Conservation (phyloP, 768 basidiomycete genomes). For the Leucosporidium scottii region DNA sequence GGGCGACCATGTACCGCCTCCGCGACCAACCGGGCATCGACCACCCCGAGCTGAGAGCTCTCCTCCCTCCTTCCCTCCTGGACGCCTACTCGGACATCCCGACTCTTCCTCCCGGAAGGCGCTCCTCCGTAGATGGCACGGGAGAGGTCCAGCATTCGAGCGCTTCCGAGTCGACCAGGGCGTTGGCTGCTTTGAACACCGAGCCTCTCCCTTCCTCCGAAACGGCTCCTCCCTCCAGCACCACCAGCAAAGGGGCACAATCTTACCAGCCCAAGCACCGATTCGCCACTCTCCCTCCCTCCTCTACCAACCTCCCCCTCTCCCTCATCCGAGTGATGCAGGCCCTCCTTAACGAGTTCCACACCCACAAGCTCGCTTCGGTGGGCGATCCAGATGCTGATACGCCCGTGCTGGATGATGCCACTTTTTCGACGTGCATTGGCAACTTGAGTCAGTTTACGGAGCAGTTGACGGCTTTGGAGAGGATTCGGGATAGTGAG, state of each 20-base stretch:
- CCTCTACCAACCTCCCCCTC: slow-evolving; percentile 22
- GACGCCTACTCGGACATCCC: slow-evolving; percentile 2
- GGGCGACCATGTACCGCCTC: slow-evolving; percentile 28
- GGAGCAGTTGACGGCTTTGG: slow-evolving; percentile 27
- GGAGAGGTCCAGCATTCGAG: not conserved
- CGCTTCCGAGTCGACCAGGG: slow-evolving; percentile 17
- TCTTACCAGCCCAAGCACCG: too few relatives aligned
- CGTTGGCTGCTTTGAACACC: slow-evolving; percentile 17
- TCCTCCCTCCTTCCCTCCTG: slow-evolving; percentile 21
- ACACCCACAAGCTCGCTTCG: slow-evolving; percentile 9
- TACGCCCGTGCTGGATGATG: slow-evolving; percentile 14
- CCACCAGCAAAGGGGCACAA: slow-evolving; percentile 10
- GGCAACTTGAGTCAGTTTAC: slow-evolving; percentile 15
- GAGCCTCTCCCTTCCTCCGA: too few relatives aligned
- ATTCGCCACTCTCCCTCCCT: too few relatives aligned
- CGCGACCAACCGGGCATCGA: slow-evolving; percentile 21
- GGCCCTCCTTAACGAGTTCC: slow-evolving; percentile 17
- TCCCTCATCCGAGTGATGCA: slow-evolving; percentile 22
- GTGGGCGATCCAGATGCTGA: not conserved
- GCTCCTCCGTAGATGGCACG: not conserved
- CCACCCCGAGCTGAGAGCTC: slow-evolving; percentile 10
- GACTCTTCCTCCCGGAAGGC: not conserved
- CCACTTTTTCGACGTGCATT: slow-evolving; percentile 15
- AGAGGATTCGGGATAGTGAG: slow-evolving; percentile 31
- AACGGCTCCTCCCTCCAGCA: slow-evolving; percentile 8